These are phyloP conservation scores for Arthrinium phaeospermum DNA, from an alignment of 2,329 filamentous ascomycete species.

Conservation along the genomic window DNA sequence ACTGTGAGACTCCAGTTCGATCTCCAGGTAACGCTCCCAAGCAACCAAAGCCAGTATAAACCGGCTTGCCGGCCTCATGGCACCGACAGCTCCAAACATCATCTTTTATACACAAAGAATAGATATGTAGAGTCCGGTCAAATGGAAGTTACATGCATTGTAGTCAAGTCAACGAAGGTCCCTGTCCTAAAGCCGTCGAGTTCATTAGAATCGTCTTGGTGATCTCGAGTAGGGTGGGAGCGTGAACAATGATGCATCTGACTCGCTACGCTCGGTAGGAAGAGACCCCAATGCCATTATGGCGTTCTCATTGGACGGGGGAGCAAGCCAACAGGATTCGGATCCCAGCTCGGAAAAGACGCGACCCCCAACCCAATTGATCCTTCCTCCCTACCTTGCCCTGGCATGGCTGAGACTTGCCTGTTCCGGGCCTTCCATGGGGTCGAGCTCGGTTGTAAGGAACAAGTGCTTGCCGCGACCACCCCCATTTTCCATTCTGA, in stretches of 20 bases:
- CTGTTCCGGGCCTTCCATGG: neutral
- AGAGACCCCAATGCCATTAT: neutral
- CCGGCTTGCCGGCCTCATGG: neutral
- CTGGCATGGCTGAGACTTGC: conserved; percentile 8
- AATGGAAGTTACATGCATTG: neutral
- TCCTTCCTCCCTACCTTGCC: conserved; percentile 6
- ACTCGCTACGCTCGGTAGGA: conserved; percentile 9
- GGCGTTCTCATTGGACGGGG: neutral
- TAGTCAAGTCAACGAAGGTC: neutral
- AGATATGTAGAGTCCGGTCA: neutral
- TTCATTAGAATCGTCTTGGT: neutral
- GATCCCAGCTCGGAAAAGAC: neutral
- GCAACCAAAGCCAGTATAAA: neutral
- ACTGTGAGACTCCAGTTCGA: neutral
- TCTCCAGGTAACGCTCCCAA: neutral
- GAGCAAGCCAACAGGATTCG: neutral
- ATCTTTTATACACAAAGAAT: neutral
- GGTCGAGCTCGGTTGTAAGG: neutral
- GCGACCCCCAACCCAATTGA: conserved; percentile 5
- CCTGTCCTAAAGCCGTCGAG: too few species aligned
- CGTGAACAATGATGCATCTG: neutral
- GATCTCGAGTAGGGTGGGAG: neutral
- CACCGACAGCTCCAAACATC: neutral
- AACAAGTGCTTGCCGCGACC: neutral
- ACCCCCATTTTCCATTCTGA: neutral